phyloP scores from a whole-genome alignment of 108 stramenopile genomes.

The Cyclostephanos tholiformis region DNA sequence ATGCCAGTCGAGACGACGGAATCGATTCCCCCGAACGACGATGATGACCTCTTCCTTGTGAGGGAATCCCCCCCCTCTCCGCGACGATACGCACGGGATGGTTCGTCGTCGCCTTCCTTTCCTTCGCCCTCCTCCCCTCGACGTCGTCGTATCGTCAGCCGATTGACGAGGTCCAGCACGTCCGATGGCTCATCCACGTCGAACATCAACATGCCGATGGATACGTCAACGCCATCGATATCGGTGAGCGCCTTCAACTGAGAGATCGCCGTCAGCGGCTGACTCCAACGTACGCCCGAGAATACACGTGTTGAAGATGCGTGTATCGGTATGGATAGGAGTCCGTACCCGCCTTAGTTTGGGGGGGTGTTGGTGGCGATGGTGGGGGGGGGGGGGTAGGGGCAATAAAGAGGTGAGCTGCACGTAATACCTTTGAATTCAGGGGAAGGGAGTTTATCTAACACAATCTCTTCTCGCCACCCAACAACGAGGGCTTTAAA shows the following conservation, averaged over 20 bases:
- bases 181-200: constrained; percentile 84
- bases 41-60: not conserved
- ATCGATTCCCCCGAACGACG: not conserved
- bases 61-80: not conserved
- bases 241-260: constrained; percentile 86
- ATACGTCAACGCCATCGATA: constrained; percentile 43
- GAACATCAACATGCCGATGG: constrained; percentile 68
- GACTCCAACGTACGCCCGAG: constrained; percentile 68
- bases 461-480: too few relatives aligned
- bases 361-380: not conserved
- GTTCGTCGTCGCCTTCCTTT: not conserved
- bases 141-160: constrained; percentile 2
- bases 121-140: not conserved
- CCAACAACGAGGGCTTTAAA: too few relatives aligned
- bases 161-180: constrained; percentile 51
- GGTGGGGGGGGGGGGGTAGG: not conserved
- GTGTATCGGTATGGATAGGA: constrained; percentile 69
- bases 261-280: constrained; percentile 72
- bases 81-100: too few relatives aligned
- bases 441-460: too few relatives aligned
- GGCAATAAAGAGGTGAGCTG: too few relatives aligned
- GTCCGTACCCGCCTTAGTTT: constrained; percentile 75
- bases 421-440: too few relatives aligned
- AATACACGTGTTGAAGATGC: constrained; percentile 56
- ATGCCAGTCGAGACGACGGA: not conserved